Conservation (phyloP, 352 stramenopile genomes). For the Aphanomyces astaci region DNA sequence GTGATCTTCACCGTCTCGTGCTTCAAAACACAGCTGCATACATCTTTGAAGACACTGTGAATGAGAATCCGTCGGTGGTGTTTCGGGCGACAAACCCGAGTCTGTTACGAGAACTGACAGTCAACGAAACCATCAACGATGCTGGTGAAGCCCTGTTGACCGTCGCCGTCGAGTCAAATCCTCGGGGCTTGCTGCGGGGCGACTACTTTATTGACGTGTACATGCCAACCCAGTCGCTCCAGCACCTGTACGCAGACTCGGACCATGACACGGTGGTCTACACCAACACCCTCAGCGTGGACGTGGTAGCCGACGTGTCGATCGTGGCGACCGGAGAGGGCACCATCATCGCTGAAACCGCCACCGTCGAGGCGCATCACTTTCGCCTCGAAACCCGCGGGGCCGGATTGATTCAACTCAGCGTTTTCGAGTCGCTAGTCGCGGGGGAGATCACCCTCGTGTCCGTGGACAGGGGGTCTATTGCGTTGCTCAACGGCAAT, state of each 20-base stretch:
- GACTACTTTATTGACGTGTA: slow-evolving; percentile 5
- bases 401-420: neutral
- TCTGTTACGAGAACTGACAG: neutral
- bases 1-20: neutral
- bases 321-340: neutral
- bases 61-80: neutral
- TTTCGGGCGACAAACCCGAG: neutral
- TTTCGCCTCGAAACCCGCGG: neutral
- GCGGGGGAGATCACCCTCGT: neutral
- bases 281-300: neutral
- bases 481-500: neutral
- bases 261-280: neutral
- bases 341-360: neutral
- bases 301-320: neutral
- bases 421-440: neutral
- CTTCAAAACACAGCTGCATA: neutral
- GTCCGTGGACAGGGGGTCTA: neutral
- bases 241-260: neutral
- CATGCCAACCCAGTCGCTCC: neutral
- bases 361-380: neutral
- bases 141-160: neutral
- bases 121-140: neutral
- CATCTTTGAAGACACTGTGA: neutral
- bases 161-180: neutral
- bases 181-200: neutral